A percentile compares a stretch with the other conserved stretches of the same genome.
Conservation (phyloP, 139 green algal genomes). For the Auxenochlorella pyrenoidosa region DNA sequence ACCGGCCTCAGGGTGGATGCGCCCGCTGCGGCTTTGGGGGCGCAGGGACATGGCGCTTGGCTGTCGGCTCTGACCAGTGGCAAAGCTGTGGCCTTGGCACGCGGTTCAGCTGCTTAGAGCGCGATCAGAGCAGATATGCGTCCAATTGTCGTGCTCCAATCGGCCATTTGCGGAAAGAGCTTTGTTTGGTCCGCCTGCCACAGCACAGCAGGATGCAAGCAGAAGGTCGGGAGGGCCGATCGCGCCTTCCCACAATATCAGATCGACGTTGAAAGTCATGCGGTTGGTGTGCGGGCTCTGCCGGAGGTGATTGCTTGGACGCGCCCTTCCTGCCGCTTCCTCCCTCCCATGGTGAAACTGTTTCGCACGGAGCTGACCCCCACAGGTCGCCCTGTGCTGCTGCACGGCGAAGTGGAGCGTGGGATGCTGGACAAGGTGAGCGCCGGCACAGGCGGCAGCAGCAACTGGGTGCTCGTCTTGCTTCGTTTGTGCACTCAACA, state of each 20-base stretch:
- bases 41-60: no score
- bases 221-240: no score
- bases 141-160: background rate
- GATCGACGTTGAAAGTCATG: no score
- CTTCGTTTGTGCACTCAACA: background rate
- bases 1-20: constrained; percentile 3
- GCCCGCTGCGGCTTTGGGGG: background rate
- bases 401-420: constrained; percentile 69
- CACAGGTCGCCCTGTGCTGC: constrained; percentile 67
- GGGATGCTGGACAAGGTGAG: constrained; percentile 69
- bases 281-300: no score
- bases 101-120: no score
- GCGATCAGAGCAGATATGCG: background rate
- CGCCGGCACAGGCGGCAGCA: background rate
- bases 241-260: no score
- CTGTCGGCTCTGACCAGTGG: no score
- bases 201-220: background rate
- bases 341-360: constrained; percentile 51
- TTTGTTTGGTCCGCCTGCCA: background rate
- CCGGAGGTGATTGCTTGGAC: no score
- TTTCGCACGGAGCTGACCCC: constrained; percentile 50
- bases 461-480: background rate
- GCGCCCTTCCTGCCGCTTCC: background rate
- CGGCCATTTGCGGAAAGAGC: background rate
- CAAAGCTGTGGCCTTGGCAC: no score